phyloP scores from a whole-genome alignment of 2,329 filamentous ascomycete species.

The Clarireedia homoeocarpa region DNA sequence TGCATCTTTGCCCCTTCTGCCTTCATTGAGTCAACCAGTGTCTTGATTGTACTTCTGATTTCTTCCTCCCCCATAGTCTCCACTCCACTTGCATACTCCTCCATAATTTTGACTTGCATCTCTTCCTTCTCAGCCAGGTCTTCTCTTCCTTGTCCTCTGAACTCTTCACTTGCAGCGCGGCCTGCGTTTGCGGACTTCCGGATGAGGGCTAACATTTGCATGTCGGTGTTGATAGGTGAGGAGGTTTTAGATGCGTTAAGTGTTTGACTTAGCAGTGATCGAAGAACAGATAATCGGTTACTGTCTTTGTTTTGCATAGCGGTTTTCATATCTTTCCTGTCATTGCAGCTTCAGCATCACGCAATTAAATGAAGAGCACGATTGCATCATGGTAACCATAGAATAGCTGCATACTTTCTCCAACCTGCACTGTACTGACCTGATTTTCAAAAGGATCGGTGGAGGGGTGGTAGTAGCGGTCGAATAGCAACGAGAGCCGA shows the following conservation, averaged over 20 bases:
- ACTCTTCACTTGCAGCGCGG: slow-evolving; percentile 54
- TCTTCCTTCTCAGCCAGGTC: slow-evolving; percentile 68
- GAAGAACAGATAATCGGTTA: slow-evolving; percentile 59
- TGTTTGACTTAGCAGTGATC: slow-evolving; percentile 59
- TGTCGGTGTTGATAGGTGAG: slow-evolving; percentile 61
- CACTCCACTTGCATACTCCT: slow-evolving; percentile 54
- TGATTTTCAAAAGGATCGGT: slow-evolving; percentile 31
- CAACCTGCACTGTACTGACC: slow-evolving; percentile 17
- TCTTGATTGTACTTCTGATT: slow-evolving; percentile 45
- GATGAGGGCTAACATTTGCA: slow-evolving; percentile 60
- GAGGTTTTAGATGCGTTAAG: slow-evolving; percentile 70
- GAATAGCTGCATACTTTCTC: no score
- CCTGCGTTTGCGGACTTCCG: slow-evolving; percentile 53
- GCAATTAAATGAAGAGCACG: no score
- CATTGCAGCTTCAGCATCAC: neutral
- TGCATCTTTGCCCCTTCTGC: slow-evolving; percentile 38
- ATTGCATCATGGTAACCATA: no score
- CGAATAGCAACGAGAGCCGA: slow-evolving; percentile 23
- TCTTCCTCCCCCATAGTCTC: slow-evolving; percentile 51
- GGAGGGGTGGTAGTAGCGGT: slow-evolving; percentile 23
- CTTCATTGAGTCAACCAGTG: slow-evolving; percentile 43
- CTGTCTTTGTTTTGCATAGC: slow-evolving; percentile 60
- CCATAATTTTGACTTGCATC: slow-evolving; percentile 54
- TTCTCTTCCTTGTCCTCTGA: slow-evolving; percentile 51
- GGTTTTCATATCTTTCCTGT: slow-evolving; percentile 48